Evolutionary conservation across 2,329 filamentous ascomycete genomes (phyloP).

Genomic region (Phaeomoniella chlamydospora): DNA sequence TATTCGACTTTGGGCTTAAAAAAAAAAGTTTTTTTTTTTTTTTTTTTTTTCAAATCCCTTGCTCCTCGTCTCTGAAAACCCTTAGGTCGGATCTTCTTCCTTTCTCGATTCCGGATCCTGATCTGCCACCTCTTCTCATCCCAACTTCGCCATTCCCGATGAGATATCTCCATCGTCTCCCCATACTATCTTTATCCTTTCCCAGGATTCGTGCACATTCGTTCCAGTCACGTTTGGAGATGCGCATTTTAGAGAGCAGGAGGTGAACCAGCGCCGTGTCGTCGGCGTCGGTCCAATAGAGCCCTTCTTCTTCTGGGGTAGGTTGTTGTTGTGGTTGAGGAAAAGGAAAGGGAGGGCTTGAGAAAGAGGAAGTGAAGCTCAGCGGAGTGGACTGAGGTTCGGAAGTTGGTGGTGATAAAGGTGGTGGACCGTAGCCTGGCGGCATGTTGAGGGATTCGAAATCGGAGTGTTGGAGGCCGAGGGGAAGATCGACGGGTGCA

Average conservation of each 20-base stretch:
- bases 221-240: slow-evolving; percentile 28
- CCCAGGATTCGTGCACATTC: slow-evolving; percentile 28
- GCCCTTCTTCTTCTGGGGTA: slow-evolving; percentile 11
- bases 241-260: slow-evolving; percentile 27
- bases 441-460: slow-evolving; percentile 24
- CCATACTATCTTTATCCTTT: slow-evolving; percentile 23
- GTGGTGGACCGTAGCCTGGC: slow-evolving; percentile 1
- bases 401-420: neutral
- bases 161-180: slow-evolving; percentile 26
- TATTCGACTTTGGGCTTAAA: too few species aligned
- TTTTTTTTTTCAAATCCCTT: too few species aligned
- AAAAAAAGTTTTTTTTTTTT: too few species aligned
- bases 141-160: slow-evolving; percentile 25
- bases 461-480: slow-evolving; percentile 26
- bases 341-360: slow-evolving; percentile 5
- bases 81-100: too few species aligned
- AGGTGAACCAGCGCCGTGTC: slow-evolving; percentile 26
- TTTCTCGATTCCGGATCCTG: too few species aligned
- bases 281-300: slow-evolving; percentile 23
- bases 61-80: too few species aligned
- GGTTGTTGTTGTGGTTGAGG: slow-evolving; percentile 18
- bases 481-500: slow-evolving; percentile 26
- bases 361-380: neutral
- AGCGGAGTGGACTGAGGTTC: neutral
- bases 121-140: too few species aligned